phyloP scores from a whole-genome alignment of 257 asterid species.

The Orobanche coerulescens region DNA sequence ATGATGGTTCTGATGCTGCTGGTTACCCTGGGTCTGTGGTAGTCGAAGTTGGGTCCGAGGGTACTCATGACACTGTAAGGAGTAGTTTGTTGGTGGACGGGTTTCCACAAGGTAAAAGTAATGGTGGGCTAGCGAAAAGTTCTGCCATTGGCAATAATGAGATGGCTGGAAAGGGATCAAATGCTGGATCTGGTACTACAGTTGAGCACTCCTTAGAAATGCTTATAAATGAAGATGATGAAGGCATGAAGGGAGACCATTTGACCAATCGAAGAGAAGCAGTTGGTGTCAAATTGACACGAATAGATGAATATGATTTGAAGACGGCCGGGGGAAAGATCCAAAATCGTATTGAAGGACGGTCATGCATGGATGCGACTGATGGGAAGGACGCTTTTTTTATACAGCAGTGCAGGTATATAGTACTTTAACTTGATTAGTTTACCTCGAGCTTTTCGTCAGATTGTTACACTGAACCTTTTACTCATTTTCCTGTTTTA shows the following conservation, averaged over 20 bases:
- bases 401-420: slow-evolving; percentile 46
- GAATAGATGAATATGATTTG: slow-evolving; percentile 32
- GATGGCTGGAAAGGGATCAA: slow-evolving; percentile 36
- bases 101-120: slow-evolving; percentile 24
- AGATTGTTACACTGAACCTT: neutral
- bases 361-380: slow-evolving; percentile 26
- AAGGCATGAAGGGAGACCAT: slow-evolving; percentile 27
- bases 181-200: slow-evolving; percentile 51
- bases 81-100: slow-evolving; percentile 13
- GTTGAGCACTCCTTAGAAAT: slow-evolving; percentile 35
- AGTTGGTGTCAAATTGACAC: slow-evolving; percentile 27
- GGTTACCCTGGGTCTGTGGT: slow-evolving; percentile 43
- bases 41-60: slow-evolving; percentile 56
- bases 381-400: slow-evolving; percentile 32
- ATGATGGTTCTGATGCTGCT: slow-evolving; percentile 44
- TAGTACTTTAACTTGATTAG: neutral
- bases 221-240: slow-evolving; percentile 28
- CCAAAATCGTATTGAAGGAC: slow-evolving; percentile 50
- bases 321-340: slow-evolving; percentile 37
- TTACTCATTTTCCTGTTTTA: neutral
- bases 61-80: slow-evolving; percentile 38
- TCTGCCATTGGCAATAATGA: slow-evolving; percentile 29
- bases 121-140: slow-evolving; percentile 23
- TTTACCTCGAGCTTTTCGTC: neutral
- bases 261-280: slow-evolving; percentile 27